Conservation (phyloP, 2,329 filamentous ascomycete genomes). For the Alternaria tenuissima region DNA sequence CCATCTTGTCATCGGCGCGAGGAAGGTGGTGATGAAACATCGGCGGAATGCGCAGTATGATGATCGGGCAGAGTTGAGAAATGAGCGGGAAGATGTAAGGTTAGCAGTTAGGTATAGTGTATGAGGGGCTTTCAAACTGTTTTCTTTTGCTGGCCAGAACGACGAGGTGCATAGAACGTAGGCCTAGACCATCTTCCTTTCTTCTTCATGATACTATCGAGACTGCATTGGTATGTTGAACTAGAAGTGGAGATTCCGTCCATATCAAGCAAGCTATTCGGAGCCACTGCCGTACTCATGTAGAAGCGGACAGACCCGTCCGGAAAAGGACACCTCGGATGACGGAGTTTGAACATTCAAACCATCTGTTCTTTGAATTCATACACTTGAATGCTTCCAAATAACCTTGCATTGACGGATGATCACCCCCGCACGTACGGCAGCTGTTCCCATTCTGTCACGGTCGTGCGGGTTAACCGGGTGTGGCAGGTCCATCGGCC, state of each 20-base stretch:
- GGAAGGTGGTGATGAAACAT: slow-evolving; percentile 5
- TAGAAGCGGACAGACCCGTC: background rate
- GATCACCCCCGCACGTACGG: background rate
- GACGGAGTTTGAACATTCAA: background rate
- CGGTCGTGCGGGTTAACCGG: background rate
- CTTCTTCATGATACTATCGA: background rate
- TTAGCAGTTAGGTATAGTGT: background rate
- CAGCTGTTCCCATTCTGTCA: slow-evolving; percentile 1
- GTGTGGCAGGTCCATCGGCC: slow-evolving; percentile 4
- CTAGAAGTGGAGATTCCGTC: background rate
- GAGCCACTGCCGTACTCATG: background rate
- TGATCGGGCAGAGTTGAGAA: background rate
- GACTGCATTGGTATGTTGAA: background rate
- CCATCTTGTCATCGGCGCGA: background rate
- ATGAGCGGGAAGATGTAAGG: background rate
- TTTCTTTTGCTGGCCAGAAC: background rate
- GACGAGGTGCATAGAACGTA: background rate
- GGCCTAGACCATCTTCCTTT: background rate
- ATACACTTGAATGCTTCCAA: background rate
- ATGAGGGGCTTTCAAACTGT: background rate
- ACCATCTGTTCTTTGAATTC: background rate
- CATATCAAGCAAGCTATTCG: background rate
- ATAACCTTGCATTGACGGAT: background rate
- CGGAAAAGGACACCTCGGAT: background rate
- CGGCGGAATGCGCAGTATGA: background rate